A percentile compares a stretch with the other conserved stretches of the same genome.
Conservation (phyloP, 2,329 filamentous ascomycete genomes). For the Alternaria sp. region DNA sequence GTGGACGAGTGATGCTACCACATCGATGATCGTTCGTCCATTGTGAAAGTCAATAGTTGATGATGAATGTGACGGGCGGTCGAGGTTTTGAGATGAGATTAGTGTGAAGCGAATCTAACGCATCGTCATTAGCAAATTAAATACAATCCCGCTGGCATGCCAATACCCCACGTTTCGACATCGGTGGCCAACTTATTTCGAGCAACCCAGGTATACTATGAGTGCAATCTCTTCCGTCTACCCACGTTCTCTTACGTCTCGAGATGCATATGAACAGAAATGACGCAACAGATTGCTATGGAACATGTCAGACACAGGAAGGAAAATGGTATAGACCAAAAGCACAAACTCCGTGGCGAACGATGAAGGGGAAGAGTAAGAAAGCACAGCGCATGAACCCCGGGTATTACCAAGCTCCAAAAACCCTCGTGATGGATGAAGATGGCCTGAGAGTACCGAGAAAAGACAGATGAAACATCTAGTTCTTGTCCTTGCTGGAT, state of each 20-base stretch:
- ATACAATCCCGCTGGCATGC: slow-evolving; percentile 22
- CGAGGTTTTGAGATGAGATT: neutral
- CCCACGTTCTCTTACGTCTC: neutral
- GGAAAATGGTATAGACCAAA: slow-evolving; percentile 47
- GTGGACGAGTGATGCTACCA: neutral
- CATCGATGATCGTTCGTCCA: neutral
- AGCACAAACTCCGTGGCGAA: slow-evolving; percentile 36
- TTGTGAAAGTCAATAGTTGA: neutral
- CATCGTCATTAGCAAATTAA: slow-evolving; percentile 42
- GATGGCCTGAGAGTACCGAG: slow-evolving; percentile 20
- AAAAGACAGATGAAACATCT: slow-evolving; percentile 14
- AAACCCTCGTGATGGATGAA: slow-evolving; percentile 5
- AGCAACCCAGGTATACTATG: slow-evolving; percentile 13
- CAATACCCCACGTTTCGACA: slow-evolving; percentile 7
- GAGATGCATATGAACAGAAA: slow-evolving; percentile 21
- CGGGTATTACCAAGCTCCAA: slow-evolving; percentile 32
- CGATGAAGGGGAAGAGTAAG: slow-evolving; percentile 30
- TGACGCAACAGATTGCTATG: slow-evolving; percentile 25
- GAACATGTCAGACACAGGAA: slow-evolving; percentile 28
- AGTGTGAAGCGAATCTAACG: slow-evolving; percentile 15
- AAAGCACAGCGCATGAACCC: slow-evolving; percentile 25
- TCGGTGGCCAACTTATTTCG: slow-evolving; percentile 2
- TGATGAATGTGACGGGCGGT: neutral
- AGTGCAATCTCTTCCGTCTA: slow-evolving; percentile 10
- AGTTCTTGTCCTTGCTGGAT: slow-evolving; percentile 38